phyloP scores from a whole-genome alignment of 768 basidiomycete species.

The Suillus discolor region DNA sequence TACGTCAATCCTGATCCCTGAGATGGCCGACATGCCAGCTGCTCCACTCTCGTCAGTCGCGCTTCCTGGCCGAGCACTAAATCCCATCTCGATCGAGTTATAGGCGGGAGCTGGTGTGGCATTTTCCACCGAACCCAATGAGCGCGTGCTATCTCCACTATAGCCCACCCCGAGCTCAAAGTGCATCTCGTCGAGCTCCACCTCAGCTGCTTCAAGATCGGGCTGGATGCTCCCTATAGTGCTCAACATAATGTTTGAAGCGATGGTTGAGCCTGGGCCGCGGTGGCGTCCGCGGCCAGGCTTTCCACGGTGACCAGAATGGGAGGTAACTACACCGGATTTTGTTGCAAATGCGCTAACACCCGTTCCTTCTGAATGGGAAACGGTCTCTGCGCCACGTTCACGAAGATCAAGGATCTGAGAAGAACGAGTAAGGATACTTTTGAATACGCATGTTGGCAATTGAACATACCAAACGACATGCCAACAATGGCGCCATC shows the following conservation, averaged over 20 bases:
- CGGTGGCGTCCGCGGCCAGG: conserved; percentile 43
- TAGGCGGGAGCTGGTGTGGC: conserved; percentile 56
- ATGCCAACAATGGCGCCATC: conserved; percentile 79
- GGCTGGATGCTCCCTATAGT: conserved; percentile 64
- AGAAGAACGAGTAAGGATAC: conserved; percentile 8
- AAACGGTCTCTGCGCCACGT: conserved; percentile 69
- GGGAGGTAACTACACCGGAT: conserved; percentile 40
- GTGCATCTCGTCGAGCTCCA: conserved; percentile 56
- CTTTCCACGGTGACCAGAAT: conserved; percentile 23
- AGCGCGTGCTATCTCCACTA: conserved; percentile 44
- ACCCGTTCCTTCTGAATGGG: conserved; percentile 73
- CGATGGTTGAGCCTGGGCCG: conserved; percentile 53
- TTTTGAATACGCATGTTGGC: background rate
- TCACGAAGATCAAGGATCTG: conserved; percentile 84
- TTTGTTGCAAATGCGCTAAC: conserved; percentile 69
- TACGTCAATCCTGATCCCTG: conserved; percentile 61
- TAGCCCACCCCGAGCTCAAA: conserved; percentile 56
- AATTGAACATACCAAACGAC: conserved; percentile 58
- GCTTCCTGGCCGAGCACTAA: conserved; percentile 18
- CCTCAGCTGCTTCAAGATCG: conserved; percentile 51
- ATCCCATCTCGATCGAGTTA: conserved; percentile 43
- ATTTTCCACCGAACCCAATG: conserved; percentile 31
- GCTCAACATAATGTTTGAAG: conserved; percentile 64
- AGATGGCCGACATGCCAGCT: conserved; percentile 20
- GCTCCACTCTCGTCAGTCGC: conserved; percentile 24